Evolutionary conservation across 805 yeast genomes (phyloP).

Genomic region (Suhomyces sp.): DNA sequence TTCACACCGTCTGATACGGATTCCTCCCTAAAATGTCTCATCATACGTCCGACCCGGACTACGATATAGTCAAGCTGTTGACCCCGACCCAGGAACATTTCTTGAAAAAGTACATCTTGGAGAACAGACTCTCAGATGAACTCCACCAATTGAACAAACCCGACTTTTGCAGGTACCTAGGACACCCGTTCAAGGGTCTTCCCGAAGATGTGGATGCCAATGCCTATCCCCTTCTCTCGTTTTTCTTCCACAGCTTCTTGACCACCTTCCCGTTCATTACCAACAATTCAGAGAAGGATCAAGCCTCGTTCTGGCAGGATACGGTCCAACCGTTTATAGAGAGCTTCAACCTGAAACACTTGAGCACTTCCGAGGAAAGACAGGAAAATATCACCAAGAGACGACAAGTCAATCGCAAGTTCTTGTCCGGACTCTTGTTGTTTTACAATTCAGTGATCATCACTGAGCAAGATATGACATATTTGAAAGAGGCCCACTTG

Average conservation of each 20-base stretch:
- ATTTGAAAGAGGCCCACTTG: slow-evolving; percentile 34
- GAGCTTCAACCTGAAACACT: slow-evolving; percentile 66
- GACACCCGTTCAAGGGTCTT: slow-evolving; percentile 68
- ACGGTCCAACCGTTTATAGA: slow-evolving; percentile 82
- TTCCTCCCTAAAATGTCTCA: no score
- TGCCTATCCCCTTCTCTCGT: slow-evolving; percentile 64
- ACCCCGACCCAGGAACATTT: slow-evolving; percentile 79
- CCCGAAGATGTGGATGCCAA: slow-evolving; percentile 20
- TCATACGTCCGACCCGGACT: no score
- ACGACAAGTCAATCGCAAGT: slow-evolving; percentile 56
- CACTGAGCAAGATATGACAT: slow-evolving; percentile 55
- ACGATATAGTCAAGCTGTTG: slow-evolving; percentile 21
- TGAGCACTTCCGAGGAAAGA: slow-evolving; percentile 73
- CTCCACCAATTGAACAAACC: slow-evolving; percentile 57
- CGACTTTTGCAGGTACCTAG: slow-evolving; percentile 65
- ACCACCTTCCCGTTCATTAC: slow-evolving; percentile 75
- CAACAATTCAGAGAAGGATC: slow-evolving; percentile 45
- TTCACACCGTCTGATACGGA: no score
- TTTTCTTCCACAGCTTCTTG: slow-evolving; percentile 61
- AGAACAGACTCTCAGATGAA: slow-evolving; percentile 62
- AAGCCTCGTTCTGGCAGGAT: slow-evolving; percentile 65
- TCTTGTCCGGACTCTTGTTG: slow-evolving; percentile 62
- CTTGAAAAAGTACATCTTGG: slow-evolving; percentile 76
- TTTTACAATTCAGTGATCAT: slow-evolving; percentile 75
- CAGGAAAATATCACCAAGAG: slow-evolving; percentile 66